Evolutionary conservation across 108 stramenopile genomes (phyloP).

Genomic region (Nitzschia sp.): DNA sequence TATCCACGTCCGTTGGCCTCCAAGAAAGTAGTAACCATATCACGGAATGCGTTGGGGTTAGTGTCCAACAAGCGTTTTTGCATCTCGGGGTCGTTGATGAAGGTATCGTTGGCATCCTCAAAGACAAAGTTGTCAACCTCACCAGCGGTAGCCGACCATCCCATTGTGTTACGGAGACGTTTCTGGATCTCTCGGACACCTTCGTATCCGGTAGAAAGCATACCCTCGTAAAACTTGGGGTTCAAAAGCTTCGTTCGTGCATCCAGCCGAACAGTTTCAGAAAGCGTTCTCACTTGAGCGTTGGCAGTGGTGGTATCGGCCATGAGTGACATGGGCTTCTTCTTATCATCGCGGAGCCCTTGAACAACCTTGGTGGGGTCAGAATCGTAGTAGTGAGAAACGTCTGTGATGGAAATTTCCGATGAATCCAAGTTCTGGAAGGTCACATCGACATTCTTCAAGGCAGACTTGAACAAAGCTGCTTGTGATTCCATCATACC

Average conservation of each 20-base stretch:
- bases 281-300: slow-evolving; percentile 92
- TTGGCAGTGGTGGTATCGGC: slow-evolving; percentile 98
- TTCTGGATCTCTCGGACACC: slow-evolving; percentile 97
- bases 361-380: slow-evolving; percentile 98
- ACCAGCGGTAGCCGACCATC: slow-evolving; percentile 97
- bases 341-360: slow-evolving; percentile 94
- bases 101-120: slow-evolving; percentile 95
- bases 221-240: slow-evolving; percentile 98
- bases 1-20: slow-evolving; percentile 97
- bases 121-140: slow-evolving; percentile 99
- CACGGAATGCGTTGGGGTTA: slow-evolving; percentile 96
- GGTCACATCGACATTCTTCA: slow-evolving; percentile 94
- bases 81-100: slow-evolving; percentile 96
- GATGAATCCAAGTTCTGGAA: slow-evolving; percentile 97
- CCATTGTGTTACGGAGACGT: slow-evolving; percentile 97
- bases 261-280: slow-evolving; percentile 95
- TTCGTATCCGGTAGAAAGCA: slow-evolving; percentile 96
- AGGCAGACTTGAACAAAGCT: slow-evolving; percentile 91
- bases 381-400: slow-evolving; percentile 96
- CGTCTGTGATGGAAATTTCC: slow-evolving; percentile 96
- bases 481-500: slow-evolving; percentile 98
- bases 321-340: slow-evolving; percentile 95
- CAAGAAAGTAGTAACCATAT: slow-evolving; percentile 96
- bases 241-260: slow-evolving; percentile 97
- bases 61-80: slow-evolving; percentile 91